Evolutionary conservation across 306 rosid species (phyloP).

Genomic region (Fragaria ananassa): DNA sequence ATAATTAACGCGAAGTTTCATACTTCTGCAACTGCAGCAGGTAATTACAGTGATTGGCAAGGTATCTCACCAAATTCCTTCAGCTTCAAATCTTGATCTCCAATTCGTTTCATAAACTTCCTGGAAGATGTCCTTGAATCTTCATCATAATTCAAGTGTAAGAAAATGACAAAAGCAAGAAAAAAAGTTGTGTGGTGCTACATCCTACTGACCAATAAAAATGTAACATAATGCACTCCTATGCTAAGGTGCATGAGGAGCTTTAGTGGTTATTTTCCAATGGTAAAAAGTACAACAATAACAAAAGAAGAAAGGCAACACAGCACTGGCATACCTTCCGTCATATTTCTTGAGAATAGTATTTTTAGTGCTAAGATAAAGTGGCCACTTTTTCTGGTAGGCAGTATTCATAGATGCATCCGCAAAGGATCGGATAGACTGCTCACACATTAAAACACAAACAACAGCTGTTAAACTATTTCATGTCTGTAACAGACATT

Average conservation of each 20-base stretch:
- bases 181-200: neutral
- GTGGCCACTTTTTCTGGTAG: slow-evolving; percentile 83
- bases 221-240: neutral
- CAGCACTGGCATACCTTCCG: slow-evolving; percentile 63
- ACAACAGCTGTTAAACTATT: neutral
- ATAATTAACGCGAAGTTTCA: slow-evolving; percentile 7
- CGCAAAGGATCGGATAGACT: slow-evolving; percentile 85
- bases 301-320: neutral
- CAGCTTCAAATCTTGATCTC: slow-evolving; percentile 85
- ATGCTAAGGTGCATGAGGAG: neutral
- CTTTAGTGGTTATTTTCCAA: neutral
- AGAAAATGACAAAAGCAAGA: slow-evolving; percentile 2
- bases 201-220: neutral
- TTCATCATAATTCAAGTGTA: slow-evolving; percentile 30
- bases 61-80: slow-evolving; percentile 74
- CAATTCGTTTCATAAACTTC: slow-evolving; percentile 85
- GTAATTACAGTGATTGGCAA: neutral
- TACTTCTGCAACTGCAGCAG: neutral
- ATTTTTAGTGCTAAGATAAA: slow-evolving; percentile 91
- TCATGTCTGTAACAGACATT: neutral
- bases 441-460: slow-evolving; percentile 14
- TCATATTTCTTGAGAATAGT: slow-evolving; percentile 96
- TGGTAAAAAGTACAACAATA: neutral
- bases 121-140: slow-evolving; percentile 96
- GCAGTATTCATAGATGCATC: slow-evolving; percentile 92